Base-by-base conservation (phyloP, 2,329 filamentous ascomycete species). In the Arthrobotrys iridis region DNA sequence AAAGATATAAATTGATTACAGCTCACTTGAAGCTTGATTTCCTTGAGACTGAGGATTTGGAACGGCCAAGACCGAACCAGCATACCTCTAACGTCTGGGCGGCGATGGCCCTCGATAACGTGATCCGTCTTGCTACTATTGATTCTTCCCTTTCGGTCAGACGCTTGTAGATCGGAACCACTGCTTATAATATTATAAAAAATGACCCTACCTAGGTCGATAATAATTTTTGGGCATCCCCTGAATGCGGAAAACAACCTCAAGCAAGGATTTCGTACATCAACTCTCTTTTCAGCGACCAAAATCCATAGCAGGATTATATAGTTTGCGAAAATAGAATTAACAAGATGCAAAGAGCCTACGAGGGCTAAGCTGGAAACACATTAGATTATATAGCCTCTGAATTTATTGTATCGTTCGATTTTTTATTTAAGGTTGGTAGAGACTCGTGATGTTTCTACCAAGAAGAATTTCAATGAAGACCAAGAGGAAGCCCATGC, bases 361-460 rank as follows among this genome's bases (percentile, higher is more conserved):
- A 41, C 26, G 41, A 63, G 11, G 13, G 24, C 26, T 10, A n/a
- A 6, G 58, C 24, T 4, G 58, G 58, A 18, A 45, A 41, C 22
- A 33, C 28, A 4, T 15, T 63, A 1, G 41, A 48, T n/a, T 22
- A 8, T n/a, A 35, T 1, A 6, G 2, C 40, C 15, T 41, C 28
- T 1, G 40, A 45, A 3, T 63, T 48, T 20, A 46, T 48, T 35
- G 10, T 4, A 13, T 48, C 58, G 58, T 46, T 46, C 37, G 5
- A 26, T 3, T 8, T 4, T 40, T 35, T 2, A 4, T 35, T 20
- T 13, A 63, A 63, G n/a, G 30, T 63, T 15, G 48, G 11, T 10
- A 45, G n/a, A 28, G 58, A 63, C 26, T 41, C 58, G 24, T n/a
- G 58, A 63, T 26, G 26, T 2, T 3, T 63, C 35, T 24, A 63